Evolutionary conservation across 1,139 yeast genomes (phyloP), one percentile per base, ranked within the genome.

Genomic region (Sugiyamaella grinbergsii): DNA sequence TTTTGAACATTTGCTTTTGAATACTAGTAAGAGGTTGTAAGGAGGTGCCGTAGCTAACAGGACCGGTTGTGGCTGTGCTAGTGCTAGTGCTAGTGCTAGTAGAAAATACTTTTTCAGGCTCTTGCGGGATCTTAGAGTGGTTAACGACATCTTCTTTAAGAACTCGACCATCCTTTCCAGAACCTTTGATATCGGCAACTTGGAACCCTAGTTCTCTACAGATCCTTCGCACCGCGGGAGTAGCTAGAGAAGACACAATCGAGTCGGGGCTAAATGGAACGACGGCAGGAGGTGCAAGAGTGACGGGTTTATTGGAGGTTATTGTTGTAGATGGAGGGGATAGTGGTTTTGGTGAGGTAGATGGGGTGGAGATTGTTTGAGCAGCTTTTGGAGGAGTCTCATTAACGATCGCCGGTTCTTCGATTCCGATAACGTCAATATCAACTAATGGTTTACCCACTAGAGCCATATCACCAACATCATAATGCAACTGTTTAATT

Each of bases 101-200:
- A 4, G 37, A 11, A 3, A 15, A 3, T 20, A n/a, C 13, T 16
- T 15, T 15, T 26, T 8, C 47, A 41, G 10, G 48, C 51, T 6
- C 45, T 29, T 2, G 38, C 6, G 20, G 37, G 31, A 16, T 29
- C 28, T 53, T 48, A 4, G 54, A 47, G 43, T 49, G 58, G 18
- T 50, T 50, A 2, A 47, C 20, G 1, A 68, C 68, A 46, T 68
- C 71, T 47, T 68, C 71, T 55, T 68, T 68, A 52, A 66, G 37
- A 2, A 68, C 70, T 1, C 71, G 58, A 3, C 70, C 70, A 31
- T 64, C 68, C 47, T 68, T 68, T 2, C 71, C 71, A 1, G 69
- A 58, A 1, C 71, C 71, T 5, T 41, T 39, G 28, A 68, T 55
- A 6, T 58, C 42, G 11, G 57, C 23, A 18, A 68, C 55, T 24